Evolutionary conservation across 169 alveolate species (phyloP).

Genomic region (Plasmodium inui): DNA sequence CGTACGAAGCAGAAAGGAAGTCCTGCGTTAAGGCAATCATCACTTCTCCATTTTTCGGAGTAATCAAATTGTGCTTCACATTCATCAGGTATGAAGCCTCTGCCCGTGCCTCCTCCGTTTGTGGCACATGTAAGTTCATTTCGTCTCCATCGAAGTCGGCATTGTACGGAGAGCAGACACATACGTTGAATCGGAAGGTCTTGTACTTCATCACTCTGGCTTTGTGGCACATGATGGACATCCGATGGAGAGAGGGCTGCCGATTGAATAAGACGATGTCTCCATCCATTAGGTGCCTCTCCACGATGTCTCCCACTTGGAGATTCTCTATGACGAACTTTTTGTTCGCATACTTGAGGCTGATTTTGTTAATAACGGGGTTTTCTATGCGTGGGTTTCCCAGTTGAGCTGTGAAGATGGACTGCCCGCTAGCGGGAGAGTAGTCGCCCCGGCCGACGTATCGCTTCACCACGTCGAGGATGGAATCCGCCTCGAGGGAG

Average conservation of each 20-base stretch:
- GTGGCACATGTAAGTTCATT: slow-evolving; percentile 99
- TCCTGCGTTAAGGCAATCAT: slow-evolving; percentile 96
- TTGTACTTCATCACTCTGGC: slow-evolving; percentile 96
- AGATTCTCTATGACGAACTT: slow-evolving; percentile 85
- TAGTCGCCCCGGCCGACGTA: slow-evolving; percentile 8
- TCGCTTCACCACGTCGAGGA: slow-evolving; percentile 28
- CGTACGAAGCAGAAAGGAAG: slow-evolving; percentile 92
- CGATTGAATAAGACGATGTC: slow-evolving; percentile 98
- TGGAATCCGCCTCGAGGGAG: not conserved
- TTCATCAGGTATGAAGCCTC: slow-evolving; percentile 96
- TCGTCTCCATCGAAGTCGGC: slow-evolving; percentile 99
- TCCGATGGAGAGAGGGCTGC: slow-evolving; percentile 98
- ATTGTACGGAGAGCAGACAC: slow-evolving; percentile 99
- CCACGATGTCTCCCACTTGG: slow-evolving; percentile 96
- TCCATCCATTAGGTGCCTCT: slow-evolving; percentile 97
- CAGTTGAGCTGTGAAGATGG: not conserved
- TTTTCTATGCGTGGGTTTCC: not conserved
- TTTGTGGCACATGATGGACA: slow-evolving; percentile 97
- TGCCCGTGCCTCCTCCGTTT: slow-evolving; percentile 97
- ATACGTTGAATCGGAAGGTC: slow-evolving; percentile 97
- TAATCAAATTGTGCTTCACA: slow-evolving; percentile 93
- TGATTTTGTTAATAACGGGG: slow-evolving; percentile 8
- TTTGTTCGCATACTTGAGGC: slow-evolving; percentile 89
- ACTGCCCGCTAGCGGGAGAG: not conserved
- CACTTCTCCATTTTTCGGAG: slow-evolving; percentile 99